Conservation (phyloP, 106 monocot genomes). For the Ottelia alismoides region DNA sequence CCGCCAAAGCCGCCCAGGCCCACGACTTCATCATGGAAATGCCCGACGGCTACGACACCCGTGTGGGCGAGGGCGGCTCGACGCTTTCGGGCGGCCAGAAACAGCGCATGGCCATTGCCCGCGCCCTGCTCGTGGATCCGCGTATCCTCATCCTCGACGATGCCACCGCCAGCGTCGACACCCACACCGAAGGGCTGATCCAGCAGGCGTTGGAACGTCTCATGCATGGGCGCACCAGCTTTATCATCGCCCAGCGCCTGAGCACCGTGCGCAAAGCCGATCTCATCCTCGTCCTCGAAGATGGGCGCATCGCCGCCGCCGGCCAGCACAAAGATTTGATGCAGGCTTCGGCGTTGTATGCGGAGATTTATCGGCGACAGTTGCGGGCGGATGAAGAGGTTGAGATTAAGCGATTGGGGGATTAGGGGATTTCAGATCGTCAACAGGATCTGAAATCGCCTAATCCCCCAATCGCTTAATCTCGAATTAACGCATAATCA, state of each 20-base stretch:
- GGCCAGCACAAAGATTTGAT: too few relatives aligned
- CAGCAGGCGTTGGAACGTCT: slow-evolving; percentile 21
- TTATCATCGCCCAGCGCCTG: slow-evolving; percentile 21
- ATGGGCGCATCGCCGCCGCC: slow-evolving; percentile 20
- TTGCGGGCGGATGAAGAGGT: too few relatives aligned
- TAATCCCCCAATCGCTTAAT: too few relatives aligned
- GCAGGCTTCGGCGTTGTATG: too few relatives aligned
- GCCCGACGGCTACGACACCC: slow-evolving; percentile 76
- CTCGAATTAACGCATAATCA: too few relatives aligned
- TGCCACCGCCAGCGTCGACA: slow-evolving; percentile 20
- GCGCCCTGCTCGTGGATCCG: slow-evolving; percentile 17
- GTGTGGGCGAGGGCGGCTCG: slow-evolving; percentile 20
- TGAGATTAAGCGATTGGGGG: too few relatives aligned
- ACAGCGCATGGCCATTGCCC: slow-evolving; percentile 18
- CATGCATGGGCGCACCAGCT: slow-evolving; percentile 12
- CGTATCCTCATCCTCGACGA: slow-evolving; percentile 17
- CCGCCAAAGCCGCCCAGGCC: slow-evolving; percentile 82
- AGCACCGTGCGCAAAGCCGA: slow-evolving; percentile 20
- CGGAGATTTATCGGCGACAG: too few relatives aligned
- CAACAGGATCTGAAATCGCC: too few relatives aligned
- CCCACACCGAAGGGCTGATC: slow-evolving; percentile 12
- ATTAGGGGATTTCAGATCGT: too few relatives aligned
- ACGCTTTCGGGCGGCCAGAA: slow-evolving; percentile 27
- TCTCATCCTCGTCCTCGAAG: slow-evolving; percentile 13
- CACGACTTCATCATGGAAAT: slow-evolving; percentile 81